Percentiles rank a stretch among this genome's conserved stretches.
phyloP scores from a whole-genome alignment of 306 rosid genomes.

The Prunus campanulata region DNA sequence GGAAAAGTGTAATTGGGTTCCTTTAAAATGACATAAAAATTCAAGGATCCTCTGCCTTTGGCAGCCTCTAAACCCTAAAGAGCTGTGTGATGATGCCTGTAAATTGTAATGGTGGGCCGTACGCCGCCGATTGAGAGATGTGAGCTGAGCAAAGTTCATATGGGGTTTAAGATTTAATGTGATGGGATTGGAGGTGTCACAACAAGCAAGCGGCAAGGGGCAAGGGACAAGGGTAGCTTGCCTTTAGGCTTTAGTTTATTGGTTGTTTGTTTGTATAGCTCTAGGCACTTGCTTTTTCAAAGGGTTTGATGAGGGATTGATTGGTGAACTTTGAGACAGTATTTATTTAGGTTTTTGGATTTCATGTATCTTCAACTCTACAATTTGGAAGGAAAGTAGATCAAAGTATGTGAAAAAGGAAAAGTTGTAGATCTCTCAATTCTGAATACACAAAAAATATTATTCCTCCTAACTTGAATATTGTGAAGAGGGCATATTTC shows the following conservation, averaged over 20 bases:
- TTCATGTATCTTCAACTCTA: too few relatives aligned
- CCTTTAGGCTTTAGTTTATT: not conserved
- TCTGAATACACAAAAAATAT: not conserved
- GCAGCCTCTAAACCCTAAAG: too few relatives aligned
- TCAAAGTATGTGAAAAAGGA: not conserved
- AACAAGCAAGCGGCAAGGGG: not conserved
- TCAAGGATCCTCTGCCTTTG: not conserved
- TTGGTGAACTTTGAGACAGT: not conserved
- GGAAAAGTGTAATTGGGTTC: not conserved
- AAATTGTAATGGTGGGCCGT: conserved; percentile 11
- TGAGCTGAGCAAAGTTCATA: too few relatives aligned
- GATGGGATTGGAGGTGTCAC: conserved; percentile 17
- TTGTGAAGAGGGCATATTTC: not conserved
- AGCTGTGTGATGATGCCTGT: not conserved
- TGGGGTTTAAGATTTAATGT: not conserved
- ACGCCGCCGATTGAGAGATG: conserved; percentile 33
- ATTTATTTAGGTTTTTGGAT: not conserved
- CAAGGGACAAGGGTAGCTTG: not conserved
- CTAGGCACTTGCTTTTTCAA: not conserved
- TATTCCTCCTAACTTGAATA: too few relatives aligned
- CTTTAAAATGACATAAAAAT: not conserved
- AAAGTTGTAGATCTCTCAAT: not conserved
- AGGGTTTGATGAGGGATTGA: conserved; percentile 18
- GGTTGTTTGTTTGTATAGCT: not conserved
- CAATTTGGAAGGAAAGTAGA: not conserved